phyloP scores from a whole-genome alignment of 192 early-diverging fungal species.

The Coemansia sp. region DNA sequence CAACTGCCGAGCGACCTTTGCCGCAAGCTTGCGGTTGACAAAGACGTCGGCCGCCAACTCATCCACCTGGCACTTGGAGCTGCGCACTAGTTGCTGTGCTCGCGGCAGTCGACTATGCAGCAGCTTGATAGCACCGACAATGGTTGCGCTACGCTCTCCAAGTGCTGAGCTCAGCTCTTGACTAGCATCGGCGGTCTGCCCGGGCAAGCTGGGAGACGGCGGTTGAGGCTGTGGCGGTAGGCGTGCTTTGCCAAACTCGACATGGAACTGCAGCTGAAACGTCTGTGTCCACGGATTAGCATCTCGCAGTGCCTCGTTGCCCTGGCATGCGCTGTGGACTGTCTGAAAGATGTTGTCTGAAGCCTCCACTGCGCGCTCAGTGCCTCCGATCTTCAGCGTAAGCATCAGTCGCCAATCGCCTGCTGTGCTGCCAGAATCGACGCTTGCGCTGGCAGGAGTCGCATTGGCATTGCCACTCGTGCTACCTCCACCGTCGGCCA shows the following conservation, averaged over 20 bases:
- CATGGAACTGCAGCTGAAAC: constrained; percentile 30
- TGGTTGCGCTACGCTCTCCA: constrained; percentile 17
- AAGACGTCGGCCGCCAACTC: constrained; percentile 49
- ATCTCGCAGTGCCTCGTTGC: constrained; percentile 20
- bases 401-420: constrained; percentile 33
- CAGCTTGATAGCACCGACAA: constrained; percentile 16
- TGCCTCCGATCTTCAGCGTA: constrained; percentile 16
- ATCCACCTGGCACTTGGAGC: not conserved
- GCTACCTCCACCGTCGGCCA: not conserved
- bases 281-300: constrained; percentile 26
- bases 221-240: not conserved
- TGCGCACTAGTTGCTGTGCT: not conserved
- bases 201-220: not conserved
- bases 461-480: not conserved
- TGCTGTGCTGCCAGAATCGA: not conserved
- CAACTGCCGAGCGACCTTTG: constrained; percentile 85
- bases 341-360: constrained; percentile 36
- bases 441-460: not conserved
- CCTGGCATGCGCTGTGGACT: constrained; percentile 17
- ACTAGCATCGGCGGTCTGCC: not conserved
- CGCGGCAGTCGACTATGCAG: constrained; percentile 2
- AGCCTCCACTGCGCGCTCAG: constrained; percentile 15
- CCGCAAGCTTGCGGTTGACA: constrained; percentile 79
- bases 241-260: constrained; percentile 18
- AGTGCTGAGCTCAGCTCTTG: not conserved